Conservation (phyloP, 23 red algal species). For the Gracilaria vermiculophylla region DNA sequence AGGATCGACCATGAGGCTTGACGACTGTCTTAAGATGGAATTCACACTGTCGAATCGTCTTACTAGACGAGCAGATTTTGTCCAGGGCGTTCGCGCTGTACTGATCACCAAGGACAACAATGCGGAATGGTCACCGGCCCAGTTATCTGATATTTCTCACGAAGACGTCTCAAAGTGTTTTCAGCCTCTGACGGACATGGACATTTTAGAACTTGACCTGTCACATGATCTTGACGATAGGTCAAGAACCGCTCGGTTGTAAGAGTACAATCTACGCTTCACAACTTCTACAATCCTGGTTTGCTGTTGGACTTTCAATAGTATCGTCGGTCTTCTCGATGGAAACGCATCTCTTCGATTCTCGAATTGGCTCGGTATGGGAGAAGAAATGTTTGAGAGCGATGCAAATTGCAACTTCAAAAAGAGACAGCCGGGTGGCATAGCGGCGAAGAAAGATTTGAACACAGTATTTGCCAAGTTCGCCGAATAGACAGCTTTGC, state of each 20-base stretch:
- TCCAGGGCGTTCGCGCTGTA: slow-evolving; percentile 71
- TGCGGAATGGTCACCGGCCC: slow-evolving; percentile 63
- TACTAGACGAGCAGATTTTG: slow-evolving; percentile 72
- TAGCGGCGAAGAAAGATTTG: too few relatives aligned
- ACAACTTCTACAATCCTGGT: too few relatives aligned
- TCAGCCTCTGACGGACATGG: slow-evolving; percentile 41
- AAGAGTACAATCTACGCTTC: background rate
- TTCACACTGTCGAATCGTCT: slow-evolving; percentile 56
- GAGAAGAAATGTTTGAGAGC: too few relatives aligned
- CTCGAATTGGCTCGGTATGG: too few relatives aligned
- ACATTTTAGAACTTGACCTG: slow-evolving; percentile 34
- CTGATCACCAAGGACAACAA: slow-evolving; percentile 79
- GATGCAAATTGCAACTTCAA: too few relatives aligned
- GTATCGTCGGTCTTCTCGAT: too few relatives aligned
- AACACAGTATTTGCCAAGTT: too few relatives aligned
- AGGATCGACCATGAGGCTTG: slow-evolving; percentile 41
- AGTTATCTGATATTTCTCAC: slow-evolving; percentile 35
- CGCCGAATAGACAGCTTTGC: too few relatives aligned
- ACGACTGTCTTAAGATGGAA: slow-evolving; percentile 75
- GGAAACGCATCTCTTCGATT: too few relatives aligned
- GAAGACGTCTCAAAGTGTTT: slow-evolving; percentile 58
- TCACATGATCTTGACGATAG: background rate
- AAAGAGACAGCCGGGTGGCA: too few relatives aligned
- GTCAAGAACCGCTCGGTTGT: background rate
- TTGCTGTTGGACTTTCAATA: too few relatives aligned